Percentiles rank a stretch among this genome's conserved stretches.
These are phyloP conservation scores for Blastocystis hominis DNA, from an alignment of 352 stramenopile genomes.

Conservation along the genomic window DNA sequence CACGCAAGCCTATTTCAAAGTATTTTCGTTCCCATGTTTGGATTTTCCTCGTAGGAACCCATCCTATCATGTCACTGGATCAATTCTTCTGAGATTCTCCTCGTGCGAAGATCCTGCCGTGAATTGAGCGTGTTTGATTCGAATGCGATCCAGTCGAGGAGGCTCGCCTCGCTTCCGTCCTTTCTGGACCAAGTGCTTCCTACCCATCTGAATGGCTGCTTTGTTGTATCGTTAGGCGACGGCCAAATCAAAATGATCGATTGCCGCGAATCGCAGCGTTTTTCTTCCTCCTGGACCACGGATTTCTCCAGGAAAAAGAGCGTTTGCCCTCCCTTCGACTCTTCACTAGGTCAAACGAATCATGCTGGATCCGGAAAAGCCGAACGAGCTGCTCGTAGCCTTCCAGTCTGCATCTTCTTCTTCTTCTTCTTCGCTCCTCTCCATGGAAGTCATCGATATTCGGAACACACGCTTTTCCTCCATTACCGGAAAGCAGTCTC, in stretches of 20 bases:
- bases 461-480: not conserved
- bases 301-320: not conserved
- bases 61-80: constrained; percentile 20
- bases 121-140: not conserved
- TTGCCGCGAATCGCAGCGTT: not conserved
- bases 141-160: not conserved
- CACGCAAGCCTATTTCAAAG: not conserved
- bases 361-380: not conserved
- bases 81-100: not conserved
- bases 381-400: not conserved
- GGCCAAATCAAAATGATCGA: not conserved
- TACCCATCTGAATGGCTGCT: not conserved
- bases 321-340: not conserved
- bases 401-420: not conserved
- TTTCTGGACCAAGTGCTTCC: constrained; percentile 1
- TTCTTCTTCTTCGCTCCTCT: not conserved
- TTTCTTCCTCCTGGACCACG: not conserved
- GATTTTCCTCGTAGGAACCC: not conserved
- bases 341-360: not conserved
- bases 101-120: constrained; percentile 1
- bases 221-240: not conserved
- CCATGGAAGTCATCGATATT: constrained; percentile 3
- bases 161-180: constrained; percentile 1
- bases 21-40: not conserved
- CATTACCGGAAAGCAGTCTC: constrained; percentile 40